Conservation (phyloP, 371 early-diverging fungal species). For the Batkoa obscura region DNA sequence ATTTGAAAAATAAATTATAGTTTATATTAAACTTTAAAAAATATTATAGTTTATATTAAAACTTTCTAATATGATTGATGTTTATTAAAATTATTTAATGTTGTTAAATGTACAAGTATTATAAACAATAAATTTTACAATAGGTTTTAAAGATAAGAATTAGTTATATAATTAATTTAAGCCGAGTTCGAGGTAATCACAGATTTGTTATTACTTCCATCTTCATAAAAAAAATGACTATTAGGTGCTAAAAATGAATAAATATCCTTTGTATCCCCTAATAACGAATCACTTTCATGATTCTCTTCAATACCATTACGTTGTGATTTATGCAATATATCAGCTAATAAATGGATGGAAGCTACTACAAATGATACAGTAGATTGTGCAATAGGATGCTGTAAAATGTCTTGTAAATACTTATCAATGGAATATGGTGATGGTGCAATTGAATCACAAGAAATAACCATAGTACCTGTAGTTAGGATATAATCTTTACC, state of each 20-base stretch:
- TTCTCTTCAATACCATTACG: conserved; percentile 15
- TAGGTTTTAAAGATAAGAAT: no score
- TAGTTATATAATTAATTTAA: no score
- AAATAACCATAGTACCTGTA: conserved; percentile 32
- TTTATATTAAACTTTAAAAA: no score
- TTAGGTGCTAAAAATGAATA: neutral
- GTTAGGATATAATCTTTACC: conserved; percentile 32
- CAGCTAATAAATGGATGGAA: conserved; percentile 14
- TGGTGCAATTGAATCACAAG: neutral
- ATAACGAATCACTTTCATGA: neutral
- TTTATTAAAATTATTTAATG: no score
- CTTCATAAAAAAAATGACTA: no score
- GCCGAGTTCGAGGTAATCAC: no score
- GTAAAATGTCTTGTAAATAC: neutral
- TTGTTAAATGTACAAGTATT: no score
- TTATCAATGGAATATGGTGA: neutral
- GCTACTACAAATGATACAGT: conserved; percentile 12
- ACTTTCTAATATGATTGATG: no score
- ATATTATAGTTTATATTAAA: no score
- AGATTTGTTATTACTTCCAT: no score
- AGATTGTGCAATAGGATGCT: conserved; percentile 9
- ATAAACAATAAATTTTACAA: no score
- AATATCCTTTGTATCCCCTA: neutral
- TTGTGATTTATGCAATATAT: conserved; percentile 16
- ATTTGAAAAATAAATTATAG: no score